Base-by-base conservation (phyloP, 345 rosid genomes). In the Citrus glauca region DNA sequence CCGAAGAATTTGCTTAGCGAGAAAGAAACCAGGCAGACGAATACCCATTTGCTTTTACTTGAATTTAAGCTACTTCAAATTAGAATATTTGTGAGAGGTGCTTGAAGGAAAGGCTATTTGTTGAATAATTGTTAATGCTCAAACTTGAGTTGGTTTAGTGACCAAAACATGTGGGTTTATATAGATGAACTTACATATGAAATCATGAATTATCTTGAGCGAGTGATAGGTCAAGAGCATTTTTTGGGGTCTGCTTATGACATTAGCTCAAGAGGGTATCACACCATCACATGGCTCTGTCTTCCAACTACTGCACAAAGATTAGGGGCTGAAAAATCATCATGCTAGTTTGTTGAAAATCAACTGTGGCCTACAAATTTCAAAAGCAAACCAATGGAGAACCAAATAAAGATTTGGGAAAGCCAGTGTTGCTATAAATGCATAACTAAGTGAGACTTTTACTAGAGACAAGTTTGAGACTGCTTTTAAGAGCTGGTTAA, bases 1-100 rank as follows among this genome's bases (percentile, higher is more conserved):
- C 37, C 30, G 40, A 9, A 81, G 53, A 65, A 76, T 48, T 40
- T 71, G 72, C 38, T 65, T 76, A 24, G 80, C 61, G 27, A n/a
- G 32, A 37, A 73, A 1, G 60, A 35, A 56, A 27, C 53, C 22
- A 8, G 69, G 25, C 17, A 74, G 48, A 63, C 69, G 69, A 33
- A 57, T 64, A 37, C 64, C 72, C 78, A 75, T 75, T 24, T 7
- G 56, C 25, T 74, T 40, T 8, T 11, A 27, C 5, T 25, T 40
- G 22, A 69, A 1, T 42, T 22, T 69, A 66, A 7, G 2, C 24
- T n/a, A 17, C 32, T 40, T 40, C 57, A 13, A 69, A 69, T 13
- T 45, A 30, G 24, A 68, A 11, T 38, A 24, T 11, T 42, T 69
- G 22, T 1, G 2, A 68, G 55, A 16, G 30, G 50, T 42, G 70